Conservation (phyloP, 1,284 basidiomycete species). For the Sphaerobolus stellatus region DNA sequence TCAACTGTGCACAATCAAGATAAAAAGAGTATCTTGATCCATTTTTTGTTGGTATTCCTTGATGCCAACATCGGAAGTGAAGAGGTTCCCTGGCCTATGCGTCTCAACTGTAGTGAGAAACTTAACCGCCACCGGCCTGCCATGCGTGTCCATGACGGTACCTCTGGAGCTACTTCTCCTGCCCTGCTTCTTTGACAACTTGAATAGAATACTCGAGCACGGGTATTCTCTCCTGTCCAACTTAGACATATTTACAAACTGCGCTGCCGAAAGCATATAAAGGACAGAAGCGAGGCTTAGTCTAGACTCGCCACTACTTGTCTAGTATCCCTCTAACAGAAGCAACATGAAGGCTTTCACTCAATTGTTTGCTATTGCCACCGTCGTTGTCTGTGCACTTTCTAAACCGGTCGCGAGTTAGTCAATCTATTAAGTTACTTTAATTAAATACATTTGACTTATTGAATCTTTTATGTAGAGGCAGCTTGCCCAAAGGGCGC, state of each 20-base stretch:
- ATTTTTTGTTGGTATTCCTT: neutral
- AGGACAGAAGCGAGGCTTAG: too few relatives aligned
- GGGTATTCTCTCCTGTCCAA: too few relatives aligned
- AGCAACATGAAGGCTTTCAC: slow-evolving; percentile 5
- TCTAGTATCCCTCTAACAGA: too few relatives aligned
- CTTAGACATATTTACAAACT: too few relatives aligned
- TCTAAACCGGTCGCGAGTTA: too few relatives aligned
- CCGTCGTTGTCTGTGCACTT: neutral
- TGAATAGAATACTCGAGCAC: too few relatives aligned
- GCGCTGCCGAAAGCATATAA: neutral
- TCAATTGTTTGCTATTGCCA: slow-evolving; percentile 6
- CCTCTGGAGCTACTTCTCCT: neutral
- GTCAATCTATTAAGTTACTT: too few relatives aligned
- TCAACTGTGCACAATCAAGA: too few relatives aligned
- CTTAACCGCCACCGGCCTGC: neutral
- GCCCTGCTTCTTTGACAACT: slow-evolving; percentile 1
- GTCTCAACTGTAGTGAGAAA: neutral
- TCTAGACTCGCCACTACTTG: too few relatives aligned
- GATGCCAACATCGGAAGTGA: slow-evolving; percentile 5
- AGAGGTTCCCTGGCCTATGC: neutral
- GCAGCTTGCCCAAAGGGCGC: neutral
- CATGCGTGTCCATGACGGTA: neutral
- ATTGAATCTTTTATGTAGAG: too few relatives aligned
- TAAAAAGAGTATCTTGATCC: too few relatives aligned
- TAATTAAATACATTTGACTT: too few relatives aligned